Base-by-base conservation (phyloP, 2,329 filamentous ascomycete species). In the Blastomyces silverae region DNA sequence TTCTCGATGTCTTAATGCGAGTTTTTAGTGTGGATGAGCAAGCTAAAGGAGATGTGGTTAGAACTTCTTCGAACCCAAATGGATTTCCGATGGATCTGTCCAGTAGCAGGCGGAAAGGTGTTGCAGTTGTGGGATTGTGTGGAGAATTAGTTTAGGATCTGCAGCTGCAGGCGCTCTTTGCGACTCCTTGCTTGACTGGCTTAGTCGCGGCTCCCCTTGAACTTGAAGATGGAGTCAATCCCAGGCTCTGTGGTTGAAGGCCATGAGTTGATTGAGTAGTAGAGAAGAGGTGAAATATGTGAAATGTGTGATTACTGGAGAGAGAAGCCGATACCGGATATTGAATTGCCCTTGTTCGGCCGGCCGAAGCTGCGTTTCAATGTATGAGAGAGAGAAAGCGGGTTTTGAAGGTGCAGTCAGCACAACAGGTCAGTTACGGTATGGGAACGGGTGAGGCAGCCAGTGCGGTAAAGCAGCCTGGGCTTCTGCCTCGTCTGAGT, bases 401-500 rank as follows among this genome's bases (percentile, higher is more conserved):
- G 28, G 28, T 56, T 31, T 56, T 56, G 53, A 15, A 28, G 28
- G 53, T 37, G 15, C 34, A 56, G 28, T 10, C 28, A 37, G 53
- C 20, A 56, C 31, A 34, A 34, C 31, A 34, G 5, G 31, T 1
- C 1, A 5, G n/a, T n/a, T n/a, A n/a, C n/a, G 31, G 31, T 34
- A 5, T 37, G 34, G 34, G 25, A 25, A 55, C 31, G 53, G 53
- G 53, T 44, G 44, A 61, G 58, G 58, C 58, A 61, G 44, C 58
- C 58, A 61, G 58, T 61, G 58, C 28, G 17, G 31, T 20, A 44
- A 50, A 31, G 44, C 10, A 61, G 42, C 22, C 58, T 50, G 44
- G 42, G 17, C 42, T 50, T 61, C 58, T 48, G 58, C 58, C 42
- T 61, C 42, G 58, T 50, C 58, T 46, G 37, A 42, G 13, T 44